Evolutionary conservation across 768 basidiomycete species (phyloP), one percentile per base, ranked within the genome.

Genomic region (Lactarius hatsudake): DNA sequence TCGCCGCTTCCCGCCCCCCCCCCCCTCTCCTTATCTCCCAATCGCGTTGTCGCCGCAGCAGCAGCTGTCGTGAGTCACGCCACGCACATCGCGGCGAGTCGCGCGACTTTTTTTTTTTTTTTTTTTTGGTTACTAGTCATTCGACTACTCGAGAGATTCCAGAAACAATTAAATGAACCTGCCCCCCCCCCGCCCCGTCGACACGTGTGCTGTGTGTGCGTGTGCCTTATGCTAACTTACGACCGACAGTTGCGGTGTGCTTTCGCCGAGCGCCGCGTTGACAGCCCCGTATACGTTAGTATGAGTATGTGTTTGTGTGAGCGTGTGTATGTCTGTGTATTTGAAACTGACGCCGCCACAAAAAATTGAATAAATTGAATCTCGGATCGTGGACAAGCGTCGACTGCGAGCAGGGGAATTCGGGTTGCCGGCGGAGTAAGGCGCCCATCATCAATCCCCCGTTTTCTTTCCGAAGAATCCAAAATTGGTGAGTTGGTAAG

Each of bases 1-100:
- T 34, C 55, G n/a, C 32, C 55, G 54, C 28, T 56, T 32, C 55
- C 32, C 32, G 18, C 30, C 55, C 10, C 36, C 28, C 30, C 55
- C 10, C 36, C 28, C 17, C 18, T 17, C 30, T 56, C 1, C 32
- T 26, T 51, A 62, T 66, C 65, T 62, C 48, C 65, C 65, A 66
- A 62, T 66, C 53, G 60, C 65, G 55, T 62, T 51, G 60, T 38
- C 55, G 40, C 54, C 59, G 59, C 65, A 34, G 55, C 28, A 10
- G 23, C 13, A 18, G 26, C 26, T 15, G 20, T 34, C 55, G 51
- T 53, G 23, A 53, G 23, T 53, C 51, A 53, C 51, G 51, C 36
- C 36, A 38, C 12, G 36, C 36, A 38, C 36, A 38, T 38, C 12
- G 12, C n/a, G n/a, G 10, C 45, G n/a, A 51, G 23, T 28, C 51